phyloP scores from a whole-genome alignment of 225 moss, liverwort and hornwort species.

The Sphagnum tenellum region DNA sequence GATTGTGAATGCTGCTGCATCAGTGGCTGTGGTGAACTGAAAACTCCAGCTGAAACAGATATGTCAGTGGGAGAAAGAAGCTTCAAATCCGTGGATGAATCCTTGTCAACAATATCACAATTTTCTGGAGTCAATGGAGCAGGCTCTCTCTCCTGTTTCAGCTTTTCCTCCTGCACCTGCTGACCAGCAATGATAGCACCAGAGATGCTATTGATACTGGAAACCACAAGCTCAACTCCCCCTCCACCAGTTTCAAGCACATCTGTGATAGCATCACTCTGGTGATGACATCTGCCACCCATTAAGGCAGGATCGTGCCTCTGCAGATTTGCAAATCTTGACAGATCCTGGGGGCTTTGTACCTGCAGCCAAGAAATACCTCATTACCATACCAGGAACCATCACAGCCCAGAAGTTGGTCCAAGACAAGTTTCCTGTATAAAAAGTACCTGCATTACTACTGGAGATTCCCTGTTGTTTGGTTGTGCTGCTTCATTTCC shows the following conservation, averaged over 20 bases:
- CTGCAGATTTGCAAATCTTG: too few species aligned
- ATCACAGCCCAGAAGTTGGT: too few species aligned
- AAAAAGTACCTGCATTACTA: too few species aligned
- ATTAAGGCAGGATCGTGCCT: conserved; percentile 3
- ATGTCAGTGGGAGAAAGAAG: conserved; percentile 24
- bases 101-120: conserved; percentile 52
- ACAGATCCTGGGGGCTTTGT: too few species aligned
- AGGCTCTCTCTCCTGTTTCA: conserved; percentile 38
- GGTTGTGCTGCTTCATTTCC: too few species aligned
- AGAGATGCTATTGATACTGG: conserved; percentile 17
- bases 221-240: conserved; percentile 3
- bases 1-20: neutral
- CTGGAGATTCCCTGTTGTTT: too few species aligned
- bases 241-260: conserved; percentile 12
- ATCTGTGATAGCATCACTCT: conserved; percentile 6
- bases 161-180: conserved; percentile 12
- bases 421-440: too few species aligned
- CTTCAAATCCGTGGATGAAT: conserved; percentile 33
- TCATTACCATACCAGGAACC: too few species aligned
- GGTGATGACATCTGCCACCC: conserved; percentile 5
- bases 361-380: too few species aligned
- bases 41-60: neutral
- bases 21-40: conserved; percentile 5
- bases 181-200: conserved; percentile 14
- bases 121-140: conserved; percentile 57